These are phyloP conservation scores for Lentinula detonsa DNA, from an alignment of 768 basidiomycete genomes.

Conservation along the genomic window DNA sequence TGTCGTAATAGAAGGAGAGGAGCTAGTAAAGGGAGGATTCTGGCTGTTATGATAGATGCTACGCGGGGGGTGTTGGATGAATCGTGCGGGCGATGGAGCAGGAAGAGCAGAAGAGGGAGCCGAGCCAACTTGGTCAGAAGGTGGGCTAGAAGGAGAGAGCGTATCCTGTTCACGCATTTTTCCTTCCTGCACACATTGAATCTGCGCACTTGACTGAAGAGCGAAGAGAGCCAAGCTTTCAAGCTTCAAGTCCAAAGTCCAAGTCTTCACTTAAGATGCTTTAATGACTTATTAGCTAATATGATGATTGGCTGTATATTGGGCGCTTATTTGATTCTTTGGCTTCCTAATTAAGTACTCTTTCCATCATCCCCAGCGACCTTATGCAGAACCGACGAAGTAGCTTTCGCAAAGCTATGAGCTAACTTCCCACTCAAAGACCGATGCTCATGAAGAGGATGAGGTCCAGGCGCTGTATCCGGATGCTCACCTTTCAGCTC, in stretches of 20 bases:
- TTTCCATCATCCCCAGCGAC: neutral
- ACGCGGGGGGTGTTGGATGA: conserved; percentile 13
- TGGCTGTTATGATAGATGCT: neutral
- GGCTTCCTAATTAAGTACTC: neutral
- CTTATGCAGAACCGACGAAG: neutral
- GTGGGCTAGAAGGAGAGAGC: neutral
- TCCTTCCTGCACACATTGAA: neutral
- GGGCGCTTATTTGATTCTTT: too few species aligned
- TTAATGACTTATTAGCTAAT: too few species aligned
- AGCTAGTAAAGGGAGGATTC: neutral
- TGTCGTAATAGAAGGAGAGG: neutral
- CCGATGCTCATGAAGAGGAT: neutral
- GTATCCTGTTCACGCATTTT: neutral
- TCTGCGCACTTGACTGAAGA: neutral
- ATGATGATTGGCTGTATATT: too few species aligned
- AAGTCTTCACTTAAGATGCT: too few species aligned
- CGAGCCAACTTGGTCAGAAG: neutral
- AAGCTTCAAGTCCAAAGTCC: too few species aligned
- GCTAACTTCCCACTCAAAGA: neutral
- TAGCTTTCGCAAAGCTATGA: neutral
- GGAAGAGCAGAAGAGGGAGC: neutral
- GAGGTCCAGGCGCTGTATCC: neutral
- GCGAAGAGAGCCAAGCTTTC: neutral
- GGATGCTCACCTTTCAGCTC: neutral
- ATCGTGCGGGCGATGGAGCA: conserved; percentile 18